A percentile compares a stretch with the other conserved stretches of the same genome.
Evolutionary conservation across 2,329 filamentous ascomycete genomes (phyloP).

Genomic region (Fusarium humuli): DNA sequence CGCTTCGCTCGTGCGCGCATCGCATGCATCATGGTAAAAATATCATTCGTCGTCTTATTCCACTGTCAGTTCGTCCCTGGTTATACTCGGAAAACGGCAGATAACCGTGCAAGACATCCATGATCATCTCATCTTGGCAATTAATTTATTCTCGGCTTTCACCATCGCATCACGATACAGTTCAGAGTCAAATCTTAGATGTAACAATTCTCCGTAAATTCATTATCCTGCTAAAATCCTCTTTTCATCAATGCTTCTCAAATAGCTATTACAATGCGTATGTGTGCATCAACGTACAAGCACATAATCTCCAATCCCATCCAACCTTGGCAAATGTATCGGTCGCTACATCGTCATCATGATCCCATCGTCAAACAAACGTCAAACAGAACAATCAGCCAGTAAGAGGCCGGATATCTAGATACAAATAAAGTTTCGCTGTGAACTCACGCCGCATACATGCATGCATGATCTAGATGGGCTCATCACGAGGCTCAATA

Average conservation of each 20-base stretch:
- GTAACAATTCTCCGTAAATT: conserved; percentile 20
- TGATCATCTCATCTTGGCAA: not conserved
- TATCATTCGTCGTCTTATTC: conserved; percentile 1
- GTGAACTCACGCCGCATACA: conserved; percentile 3
- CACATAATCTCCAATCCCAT: conserved; percentile 28
- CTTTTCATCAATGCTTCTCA: conserved; percentile 3
- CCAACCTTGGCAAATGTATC: conserved; percentile 28
- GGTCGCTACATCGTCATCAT: conserved; percentile 42
- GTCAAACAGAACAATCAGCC: conserved; percentile 23
- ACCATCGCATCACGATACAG: conserved; percentile 1
- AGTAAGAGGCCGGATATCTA: conserved; percentile 33
- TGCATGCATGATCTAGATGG: conserved; percentile 61
- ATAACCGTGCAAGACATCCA: not conserved
- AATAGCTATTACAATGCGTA: conserved; percentile 27
- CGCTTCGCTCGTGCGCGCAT: not conserved
- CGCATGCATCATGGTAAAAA: conserved; percentile 16
- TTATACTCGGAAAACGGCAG: conserved; percentile 13
- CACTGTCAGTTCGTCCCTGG: conserved; percentile 12
- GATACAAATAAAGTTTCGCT: conserved; percentile 5
- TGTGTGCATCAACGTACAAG: conserved; percentile 33
- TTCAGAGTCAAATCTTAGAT: not conserved
- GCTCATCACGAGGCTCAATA: conserved; percentile 82
- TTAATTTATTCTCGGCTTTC: not conserved
- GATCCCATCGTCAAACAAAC: conserved; percentile 25
- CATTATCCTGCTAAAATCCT: not conserved